Base-by-base conservation (phyloP, 768 basidiomycete genomes). In the Chalciporus piperatus region DNA sequence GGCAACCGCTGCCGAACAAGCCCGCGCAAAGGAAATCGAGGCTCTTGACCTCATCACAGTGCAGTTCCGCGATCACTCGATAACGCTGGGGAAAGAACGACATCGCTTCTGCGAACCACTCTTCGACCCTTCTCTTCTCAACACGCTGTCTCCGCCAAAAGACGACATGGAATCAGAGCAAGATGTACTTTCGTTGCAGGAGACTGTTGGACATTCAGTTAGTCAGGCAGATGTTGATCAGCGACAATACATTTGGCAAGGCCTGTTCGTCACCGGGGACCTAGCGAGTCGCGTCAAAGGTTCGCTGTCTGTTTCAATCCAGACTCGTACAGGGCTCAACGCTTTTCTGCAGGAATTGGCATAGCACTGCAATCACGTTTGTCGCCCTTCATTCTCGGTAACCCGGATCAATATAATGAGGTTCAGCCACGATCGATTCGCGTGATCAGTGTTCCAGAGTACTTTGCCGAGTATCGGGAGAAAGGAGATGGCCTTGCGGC, bases 91-190 rank as follows among this genome's bases (percentile, higher is more conserved):
- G 16, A 90, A 89, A 65, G 91, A 92, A 63, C 78, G 93, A 32
- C 92, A 97, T 74, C 77, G 89, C 37, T 89, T 94, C 70, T 92
- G 90, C 65, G 94, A 96, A 66, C 91, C 92, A 6, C 74, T 97
- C 23, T 94, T 92, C 57, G 85, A 92, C 62, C 85, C 87, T 2
- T 72, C 67, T 4, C 60, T 91, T 38, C 68, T 91, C 51, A 69
- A 71, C 1, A 70, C 70, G 17, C 49, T 78, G 6, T 48, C 58
- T 44, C 48, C 58, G 41, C 58, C 54, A 33, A 58, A 57, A 16
- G 67, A 69, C 37, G 67, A 59, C 32, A 61, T 66, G 3, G 50
- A 40, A 47, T 20, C 52, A 23, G 55, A 56, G 45, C 55, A 65
- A 22, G 48, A 47, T 41, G 52, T 52, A 6, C 55, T 79, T 51